Conservation (phyloP, 768 basidiomycete species). For the Paxillus ammoniavirescens region DNA sequence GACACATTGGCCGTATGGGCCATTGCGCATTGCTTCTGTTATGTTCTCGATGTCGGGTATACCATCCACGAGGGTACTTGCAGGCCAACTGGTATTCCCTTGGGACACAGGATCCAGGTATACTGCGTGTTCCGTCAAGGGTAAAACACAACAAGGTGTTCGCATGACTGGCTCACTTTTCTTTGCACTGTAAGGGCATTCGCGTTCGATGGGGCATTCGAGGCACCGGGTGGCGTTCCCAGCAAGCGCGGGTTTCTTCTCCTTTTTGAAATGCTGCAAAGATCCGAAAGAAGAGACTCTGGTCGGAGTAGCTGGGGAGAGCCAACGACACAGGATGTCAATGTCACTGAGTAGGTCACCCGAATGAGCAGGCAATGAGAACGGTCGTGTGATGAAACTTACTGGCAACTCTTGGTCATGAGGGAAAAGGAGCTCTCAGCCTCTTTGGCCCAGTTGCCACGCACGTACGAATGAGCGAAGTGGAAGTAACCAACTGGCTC, state of each 20-base stretch:
- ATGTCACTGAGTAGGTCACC: conserved; percentile 58
- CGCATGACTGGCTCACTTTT: conserved; percentile 48
- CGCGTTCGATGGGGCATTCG: conserved; percentile 67
- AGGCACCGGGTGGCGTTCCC: conserved; percentile 70
- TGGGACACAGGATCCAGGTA: conserved; percentile 73
- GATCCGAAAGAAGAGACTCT: conserved; percentile 87
- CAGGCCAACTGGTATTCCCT: conserved; percentile 58
- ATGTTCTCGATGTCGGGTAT: conserved; percentile 87
- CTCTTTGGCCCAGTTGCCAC: conserved; percentile 79
- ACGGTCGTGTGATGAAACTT: conserved; percentile 24
- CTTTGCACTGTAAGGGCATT: conserved; percentile 87
- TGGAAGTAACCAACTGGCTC: conserved; percentile 88
- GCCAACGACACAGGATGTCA: conserved; percentile 78
- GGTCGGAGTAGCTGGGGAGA: conserved; percentile 59
- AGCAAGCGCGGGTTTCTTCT: conserved; percentile 65
- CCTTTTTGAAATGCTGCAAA: conserved; percentile 76
- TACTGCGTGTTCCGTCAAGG: conserved; percentile 42
- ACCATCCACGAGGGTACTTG: conserved; percentile 67
- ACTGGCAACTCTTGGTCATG: conserved; percentile 93
- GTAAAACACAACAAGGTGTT: neutral
- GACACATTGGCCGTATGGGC: conserved; percentile 80
- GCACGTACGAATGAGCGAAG: conserved; percentile 88
- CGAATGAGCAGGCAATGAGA: neutral
- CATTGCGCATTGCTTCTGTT: conserved; percentile 62
- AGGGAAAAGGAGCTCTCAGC: conserved; percentile 72